phyloP scores from a whole-genome alignment of 2,329 filamentous ascomycete species.

The Fusarium buharicum region DNA sequence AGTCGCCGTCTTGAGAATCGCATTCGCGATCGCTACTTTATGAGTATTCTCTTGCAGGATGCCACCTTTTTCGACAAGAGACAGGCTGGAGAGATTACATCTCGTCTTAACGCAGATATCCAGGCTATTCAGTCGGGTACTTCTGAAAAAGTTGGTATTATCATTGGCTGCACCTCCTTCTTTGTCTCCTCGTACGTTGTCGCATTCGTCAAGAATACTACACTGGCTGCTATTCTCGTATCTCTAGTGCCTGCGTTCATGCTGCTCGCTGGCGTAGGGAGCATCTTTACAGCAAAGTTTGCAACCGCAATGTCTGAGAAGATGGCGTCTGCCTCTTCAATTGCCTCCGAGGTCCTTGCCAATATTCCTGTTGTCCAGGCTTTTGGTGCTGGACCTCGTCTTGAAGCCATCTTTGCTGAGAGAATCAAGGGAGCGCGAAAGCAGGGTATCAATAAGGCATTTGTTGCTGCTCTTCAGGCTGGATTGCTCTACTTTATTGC shows the following conservation, averaged over 20 bases:
- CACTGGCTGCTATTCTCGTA: slow-evolving; percentile 71
- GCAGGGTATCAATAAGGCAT: slow-evolving; percentile 67
- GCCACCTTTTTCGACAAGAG: slow-evolving; percentile 72
- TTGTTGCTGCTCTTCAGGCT: slow-evolving; percentile 66
- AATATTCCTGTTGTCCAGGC: slow-evolving; percentile 72
- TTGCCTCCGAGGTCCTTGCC: slow-evolving; percentile 70
- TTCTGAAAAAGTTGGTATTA: slow-evolving; percentile 76
- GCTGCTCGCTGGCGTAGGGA: slow-evolving; percentile 66
- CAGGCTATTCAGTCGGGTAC: slow-evolving; percentile 74
- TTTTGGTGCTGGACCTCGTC: slow-evolving; percentile 67
- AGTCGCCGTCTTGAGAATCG: slow-evolving; percentile 72
- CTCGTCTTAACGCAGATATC: slow-evolving; percentile 72
- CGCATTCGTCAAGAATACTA: slow-evolving; percentile 71
- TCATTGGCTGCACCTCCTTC: slow-evolving; percentile 70
- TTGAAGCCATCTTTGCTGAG: slow-evolving; percentile 68
- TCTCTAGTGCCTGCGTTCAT: slow-evolving; percentile 72
- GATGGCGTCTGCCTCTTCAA: slow-evolving; percentile 67
- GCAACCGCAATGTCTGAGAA: slow-evolving; percentile 61
- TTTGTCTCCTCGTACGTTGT: slow-evolving; percentile 75
- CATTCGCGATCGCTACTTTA: slow-evolving; percentile 69
- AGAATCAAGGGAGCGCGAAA: slow-evolving; percentile 61
- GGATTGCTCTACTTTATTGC: slow-evolving; percentile 74
- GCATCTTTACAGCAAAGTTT: slow-evolving; percentile 64
- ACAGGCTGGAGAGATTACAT: slow-evolving; percentile 70
- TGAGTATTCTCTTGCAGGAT: slow-evolving; percentile 68